These are phyloP conservation scores for Cicer yamashitae DNA, from an alignment of 306 rosid species.

Conservation along the genomic window DNA sequence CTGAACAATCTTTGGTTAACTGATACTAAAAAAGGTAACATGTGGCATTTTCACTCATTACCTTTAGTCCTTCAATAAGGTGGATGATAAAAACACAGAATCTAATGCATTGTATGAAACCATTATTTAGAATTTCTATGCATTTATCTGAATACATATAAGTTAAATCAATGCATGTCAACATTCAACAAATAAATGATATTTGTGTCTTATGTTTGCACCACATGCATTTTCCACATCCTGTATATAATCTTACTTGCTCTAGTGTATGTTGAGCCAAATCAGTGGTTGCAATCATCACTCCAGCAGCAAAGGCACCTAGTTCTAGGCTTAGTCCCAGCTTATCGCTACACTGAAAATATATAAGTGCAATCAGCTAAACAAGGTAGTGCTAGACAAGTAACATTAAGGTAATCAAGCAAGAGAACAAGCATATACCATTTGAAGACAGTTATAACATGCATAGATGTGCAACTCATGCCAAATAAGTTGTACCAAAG, in stretches of 20 bases:
- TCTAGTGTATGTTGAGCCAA: conserved; percentile 95
- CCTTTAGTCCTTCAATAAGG: conserved; percentile 23
- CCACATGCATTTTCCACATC: conserved; percentile 32
- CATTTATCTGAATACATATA: conserved; percentile 25
- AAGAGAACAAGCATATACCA: conserved; percentile 36
- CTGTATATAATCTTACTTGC: conserved; percentile 63
- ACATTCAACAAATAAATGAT: conserved; percentile 42
- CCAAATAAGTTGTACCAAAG: conserved; percentile 19
- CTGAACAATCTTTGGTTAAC: conserved; percentile 29
- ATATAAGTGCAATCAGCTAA: conserved; percentile 40
- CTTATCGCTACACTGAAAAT: conserved; percentile 95
- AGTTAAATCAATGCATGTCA: conserved; percentile 36
- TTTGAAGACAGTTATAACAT: conserved; percentile 3
- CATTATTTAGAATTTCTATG: conserved; percentile 19
- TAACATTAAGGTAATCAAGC: conserved; percentile 37
- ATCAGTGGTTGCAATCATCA: conserved; percentile 98
- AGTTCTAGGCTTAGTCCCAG: conserved; percentile 95
- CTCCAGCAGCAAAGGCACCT: conserved; percentile 99
- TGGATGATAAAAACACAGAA: conserved; percentile 22
- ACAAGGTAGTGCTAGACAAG: conserved; percentile 14
- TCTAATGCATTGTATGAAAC: conserved; percentile 24
- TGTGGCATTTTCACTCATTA: conserved; percentile 14
- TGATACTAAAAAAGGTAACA: not conserved
- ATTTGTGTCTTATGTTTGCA: conserved; percentile 3
- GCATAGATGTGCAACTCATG: conserved; percentile 21